phyloP scores from a whole-genome alignment of 768 basidiomycete genomes.

The Xerocomellus chrysenteron region DNA sequence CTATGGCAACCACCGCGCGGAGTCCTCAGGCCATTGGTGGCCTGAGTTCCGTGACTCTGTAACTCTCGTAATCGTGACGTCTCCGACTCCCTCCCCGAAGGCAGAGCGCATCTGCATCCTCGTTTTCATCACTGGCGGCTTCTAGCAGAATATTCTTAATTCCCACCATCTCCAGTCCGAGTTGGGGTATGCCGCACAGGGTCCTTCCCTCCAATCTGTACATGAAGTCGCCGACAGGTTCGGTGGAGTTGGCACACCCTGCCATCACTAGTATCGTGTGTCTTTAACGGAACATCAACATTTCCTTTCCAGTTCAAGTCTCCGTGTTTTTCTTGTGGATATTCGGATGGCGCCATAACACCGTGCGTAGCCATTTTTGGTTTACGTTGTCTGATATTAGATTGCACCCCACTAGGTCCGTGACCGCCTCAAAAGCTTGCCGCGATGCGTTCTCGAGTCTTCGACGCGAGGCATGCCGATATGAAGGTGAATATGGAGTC shows the following conservation, averaged over 20 bases:
- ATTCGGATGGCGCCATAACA: too few relatives aligned
- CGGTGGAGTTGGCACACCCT: slow-evolving; percentile 1
- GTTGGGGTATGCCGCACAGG: neutral
- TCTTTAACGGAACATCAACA: neutral
- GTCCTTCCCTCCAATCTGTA: neutral
- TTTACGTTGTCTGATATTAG: neutral
- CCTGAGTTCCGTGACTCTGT: neutral
- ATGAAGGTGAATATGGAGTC: neutral
- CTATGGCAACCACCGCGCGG: neutral
- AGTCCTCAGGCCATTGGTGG: neutral
- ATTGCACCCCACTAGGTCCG: neutral
- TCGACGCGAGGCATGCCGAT: neutral
- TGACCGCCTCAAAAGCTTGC: neutral
- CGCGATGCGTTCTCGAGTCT: neutral
- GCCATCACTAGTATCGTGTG: neutral
- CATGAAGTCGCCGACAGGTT: slow-evolving; percentile 1
- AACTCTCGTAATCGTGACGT: too few relatives aligned
- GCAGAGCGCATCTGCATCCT: neutral
- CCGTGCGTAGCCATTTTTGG: neutral
- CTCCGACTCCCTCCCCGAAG: neutral
- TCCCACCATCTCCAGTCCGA: neutral
- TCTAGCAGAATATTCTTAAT: neutral
- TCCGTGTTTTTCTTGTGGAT: neutral
- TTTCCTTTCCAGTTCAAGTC: neutral
- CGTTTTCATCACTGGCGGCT: neutral